Conservation (phyloP, 176 grass and related monocot genomes). For the Oryza meyeriana region DNA sequence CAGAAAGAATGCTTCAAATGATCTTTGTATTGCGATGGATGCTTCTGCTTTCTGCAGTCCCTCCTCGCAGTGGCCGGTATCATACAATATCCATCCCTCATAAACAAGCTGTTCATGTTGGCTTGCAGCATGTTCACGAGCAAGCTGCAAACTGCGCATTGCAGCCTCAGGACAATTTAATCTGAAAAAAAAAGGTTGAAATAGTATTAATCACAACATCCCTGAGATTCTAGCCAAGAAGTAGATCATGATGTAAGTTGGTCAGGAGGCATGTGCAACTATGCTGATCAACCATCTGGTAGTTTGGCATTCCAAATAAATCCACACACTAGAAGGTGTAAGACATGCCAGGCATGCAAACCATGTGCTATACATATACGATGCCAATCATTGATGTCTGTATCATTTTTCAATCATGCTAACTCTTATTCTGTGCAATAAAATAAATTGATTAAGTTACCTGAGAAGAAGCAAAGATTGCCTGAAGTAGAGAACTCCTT, state of each 20-base stretch:
- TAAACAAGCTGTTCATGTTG: slow-evolving; percentile 77
- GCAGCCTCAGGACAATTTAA: slow-evolving; percentile 88
- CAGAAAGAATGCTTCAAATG: slow-evolving; percentile 94
- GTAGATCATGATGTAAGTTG: not conserved
- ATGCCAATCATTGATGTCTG: slow-evolving; percentile 10
- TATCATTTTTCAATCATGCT: slow-evolving; percentile 9
- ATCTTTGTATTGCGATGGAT: slow-evolving; percentile 82
- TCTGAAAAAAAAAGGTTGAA: slow-evolving; percentile 32
- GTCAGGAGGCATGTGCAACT: slow-evolving; percentile 28
- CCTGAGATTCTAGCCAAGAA: not conserved
- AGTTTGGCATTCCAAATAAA: slow-evolving; percentile 32
- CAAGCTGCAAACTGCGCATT: slow-evolving; percentile 83
- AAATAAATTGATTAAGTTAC: slow-evolving; percentile 47
- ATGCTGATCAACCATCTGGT: slow-evolving; percentile 12
- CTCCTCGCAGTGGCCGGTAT: slow-evolving; percentile 88
- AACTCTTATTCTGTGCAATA: slow-evolving; percentile 37
- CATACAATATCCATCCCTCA: slow-evolving; percentile 95
- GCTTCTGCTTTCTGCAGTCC: slow-evolving; percentile 82
- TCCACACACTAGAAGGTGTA: slow-evolving; percentile 5
- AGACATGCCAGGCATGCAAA: slow-evolving; percentile 25
- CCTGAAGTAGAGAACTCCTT: slow-evolving; percentile 95
- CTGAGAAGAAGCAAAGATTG: slow-evolving; percentile 99
- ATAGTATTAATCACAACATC: slow-evolving; percentile 12
- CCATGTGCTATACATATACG: slow-evolving; percentile 31
- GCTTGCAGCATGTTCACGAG: slow-evolving; percentile 69